Evolutionary conservation across 2,329 filamentous ascomycete species (phyloP).

Genomic region (Pyrenochaeta sp.): DNA sequence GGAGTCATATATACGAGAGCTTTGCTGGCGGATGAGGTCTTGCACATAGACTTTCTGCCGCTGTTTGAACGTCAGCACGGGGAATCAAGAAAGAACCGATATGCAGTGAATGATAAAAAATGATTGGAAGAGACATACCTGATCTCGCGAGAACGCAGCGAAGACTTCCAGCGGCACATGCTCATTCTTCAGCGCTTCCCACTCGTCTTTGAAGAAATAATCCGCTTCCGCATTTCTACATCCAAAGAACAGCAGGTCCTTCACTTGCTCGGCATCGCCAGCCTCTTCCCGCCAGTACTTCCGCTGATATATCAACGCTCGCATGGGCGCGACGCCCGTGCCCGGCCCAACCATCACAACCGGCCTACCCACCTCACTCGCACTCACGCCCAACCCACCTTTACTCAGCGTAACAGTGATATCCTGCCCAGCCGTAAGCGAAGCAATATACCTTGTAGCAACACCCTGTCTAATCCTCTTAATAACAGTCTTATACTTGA

Average conservation of each 20-base stretch:
- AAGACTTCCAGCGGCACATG: conserved; percentile 61
- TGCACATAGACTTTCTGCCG: conserved; percentile 73
- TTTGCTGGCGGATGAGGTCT: conserved; percentile 65
- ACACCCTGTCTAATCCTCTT: conserved; percentile 85
- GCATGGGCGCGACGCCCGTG: conserved; percentile 86
- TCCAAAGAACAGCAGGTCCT: conserved; percentile 78
- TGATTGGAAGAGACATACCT: conserved; percentile 45
- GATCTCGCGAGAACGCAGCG: conserved; percentile 76
- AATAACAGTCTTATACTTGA: conserved; percentile 90
- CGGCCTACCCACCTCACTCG: conserved; percentile 60
- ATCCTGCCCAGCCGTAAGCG: conserved; percentile 65
- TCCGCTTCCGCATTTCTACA: conserved; percentile 78
- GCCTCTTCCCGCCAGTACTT: conserved; percentile 47
- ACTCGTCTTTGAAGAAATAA: conserved; percentile 84
- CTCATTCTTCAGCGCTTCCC: conserved; percentile 59
- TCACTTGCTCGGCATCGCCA: conserved; percentile 8
- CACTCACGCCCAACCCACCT: conserved; percentile 55
- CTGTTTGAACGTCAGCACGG: conserved; percentile 24
- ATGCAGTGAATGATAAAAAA: too few relatives aligned
- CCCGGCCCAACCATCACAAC: conserved; percentile 83
- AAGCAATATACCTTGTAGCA: conserved; percentile 84
- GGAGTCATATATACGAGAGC: conserved; percentile 59
- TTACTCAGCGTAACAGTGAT: conserved; percentile 68
- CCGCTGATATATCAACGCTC: conserved; percentile 81
- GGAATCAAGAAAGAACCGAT: not conserved